A percentile compares a stretch with the other conserved stretches of the same genome.
These are phyloP conservation scores for Solanum pinnatisectum DNA, from an alignment of 257 asterid species.

Conservation along the genomic window DNA sequence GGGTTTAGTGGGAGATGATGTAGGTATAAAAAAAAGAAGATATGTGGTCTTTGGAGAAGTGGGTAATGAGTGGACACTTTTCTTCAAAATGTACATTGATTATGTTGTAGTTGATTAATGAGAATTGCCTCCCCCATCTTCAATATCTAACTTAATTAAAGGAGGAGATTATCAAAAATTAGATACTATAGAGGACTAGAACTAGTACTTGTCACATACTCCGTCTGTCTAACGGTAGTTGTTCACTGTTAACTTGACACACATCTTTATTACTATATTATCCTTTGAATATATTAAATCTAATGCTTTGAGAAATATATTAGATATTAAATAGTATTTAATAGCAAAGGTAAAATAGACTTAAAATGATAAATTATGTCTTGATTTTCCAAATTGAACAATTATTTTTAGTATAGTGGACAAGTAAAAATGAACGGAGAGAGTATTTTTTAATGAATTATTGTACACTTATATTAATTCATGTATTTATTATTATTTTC, in stretches of 20 bases:
- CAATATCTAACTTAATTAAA: not conserved
- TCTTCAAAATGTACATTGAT: slow-evolving; percentile 26
- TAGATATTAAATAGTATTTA: no score
- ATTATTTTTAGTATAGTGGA: no score
- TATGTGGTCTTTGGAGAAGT: slow-evolving; percentile 22
- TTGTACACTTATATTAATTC: not conserved
- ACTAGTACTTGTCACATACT: not conserved
- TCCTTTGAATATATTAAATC: no score
- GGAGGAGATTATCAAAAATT: not conserved
- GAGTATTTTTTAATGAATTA: not conserved
- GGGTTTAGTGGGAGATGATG: slow-evolving; percentile 53
- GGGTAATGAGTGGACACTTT: slow-evolving; percentile 58
- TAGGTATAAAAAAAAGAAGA: slow-evolving; percentile 13
- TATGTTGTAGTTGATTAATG: slow-evolving; percentile 3
- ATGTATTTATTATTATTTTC: not conserved
- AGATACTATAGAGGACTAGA: not conserved
- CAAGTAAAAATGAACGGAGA: no score
- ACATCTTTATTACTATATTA: no score
- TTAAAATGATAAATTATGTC: no score
- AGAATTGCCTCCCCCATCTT: not conserved
- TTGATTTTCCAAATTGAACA: no score
- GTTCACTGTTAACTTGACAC: no score
- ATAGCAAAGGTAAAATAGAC: no score
- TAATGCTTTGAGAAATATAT: no score
- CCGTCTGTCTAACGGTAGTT: no score